Evolutionary conservation across 1,284 basidiomycete genomes (phyloP), one percentile per base, ranked within the genome.

Genomic region (Irpex sp.): DNA sequence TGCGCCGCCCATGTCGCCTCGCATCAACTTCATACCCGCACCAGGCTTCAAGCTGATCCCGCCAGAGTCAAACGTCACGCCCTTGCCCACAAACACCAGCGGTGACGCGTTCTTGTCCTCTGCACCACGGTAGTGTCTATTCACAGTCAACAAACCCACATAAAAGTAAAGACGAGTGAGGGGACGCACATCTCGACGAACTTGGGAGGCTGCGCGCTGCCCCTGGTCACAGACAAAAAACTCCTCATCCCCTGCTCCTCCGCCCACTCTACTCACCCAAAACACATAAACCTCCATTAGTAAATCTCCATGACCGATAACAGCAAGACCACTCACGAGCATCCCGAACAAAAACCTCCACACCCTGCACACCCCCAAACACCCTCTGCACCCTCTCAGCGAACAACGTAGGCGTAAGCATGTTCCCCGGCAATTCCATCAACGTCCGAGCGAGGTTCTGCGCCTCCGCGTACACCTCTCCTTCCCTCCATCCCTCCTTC

Each of bases 361-460:
- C 86, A 67, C 92, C 88, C 7, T 82, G 75, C 36, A 95, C 61
- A 19, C 83, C 86, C 39, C 81, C 75, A 66, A 94, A 90, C 61
- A 87, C 88, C 58, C 82, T 78, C 71, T 84, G 77, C 61, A 88
- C 84, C 19, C 89, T 84, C 72, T 94, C 83, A 35, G 82, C 81
- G 73, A 96, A 95, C 39, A 85, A 87, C 33, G 88, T 91, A 7
- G 91, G 92, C 1, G 91, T 93, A 75, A 91, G 76, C 71, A 91
- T 83, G 72, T 96, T 95, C 7, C 86, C 91, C 45, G 93, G 93
- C 4, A 91, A 78, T 73, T 96, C 94, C 82, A 85, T 88, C 57
- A 95, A 80, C 85, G 92, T 93, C 54, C 92, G 82, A 12, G 93
- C 91, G 67, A 93, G 77, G 73, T 96, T 96, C 75, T 96, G 93